Conservation (phyloP, 2,329 filamentous ascomycete genomes). For the Claviceps lovelessii region DNA sequence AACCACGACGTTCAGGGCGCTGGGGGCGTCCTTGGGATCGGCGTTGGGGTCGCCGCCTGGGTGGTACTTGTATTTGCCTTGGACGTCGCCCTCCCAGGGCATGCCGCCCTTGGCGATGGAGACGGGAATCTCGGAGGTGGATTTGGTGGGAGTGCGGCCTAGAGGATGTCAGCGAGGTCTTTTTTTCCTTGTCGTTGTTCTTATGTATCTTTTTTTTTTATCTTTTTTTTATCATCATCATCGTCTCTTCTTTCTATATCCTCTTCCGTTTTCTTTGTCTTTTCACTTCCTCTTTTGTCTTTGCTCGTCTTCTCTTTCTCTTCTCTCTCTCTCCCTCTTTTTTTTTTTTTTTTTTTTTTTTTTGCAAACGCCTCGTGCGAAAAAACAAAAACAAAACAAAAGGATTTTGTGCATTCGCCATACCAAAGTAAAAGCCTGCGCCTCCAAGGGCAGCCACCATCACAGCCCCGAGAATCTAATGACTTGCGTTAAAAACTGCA, state of each 20-base stretch:
- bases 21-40: slow-evolving; percentile 76
- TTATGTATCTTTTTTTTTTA: background rate
- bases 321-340: no score
- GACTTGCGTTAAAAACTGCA: background rate
- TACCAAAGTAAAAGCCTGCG: slow-evolving; percentile 83
- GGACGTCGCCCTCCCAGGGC: slow-evolving; percentile 70
- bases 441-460: slow-evolving; percentile 81
- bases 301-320: no score
- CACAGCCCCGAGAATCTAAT: slow-evolving; percentile 73
- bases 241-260: no score
- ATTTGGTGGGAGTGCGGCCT: slow-evolving; percentile 73
- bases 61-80: slow-evolving; percentile 64
- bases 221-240: no score
- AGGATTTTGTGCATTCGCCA: slow-evolving; percentile 8
- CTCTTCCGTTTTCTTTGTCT: background rate
- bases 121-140: slow-evolving; percentile 68
- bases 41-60: slow-evolving; percentile 69
- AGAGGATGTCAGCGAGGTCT: background rate
- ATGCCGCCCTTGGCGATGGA: slow-evolving; percentile 62
- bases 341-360: no score
- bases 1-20: slow-evolving; percentile 87
- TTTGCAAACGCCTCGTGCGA: background rate
- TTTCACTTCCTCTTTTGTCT: background rate
- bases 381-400: background rate
- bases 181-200: background rate